A percentile compares a stretch with the other conserved stretches of the same genome.
These are phyloP conservation scores for Nemania abortiva DNA, from an alignment of 2,329 filamentous ascomycete genomes.

Conservation along the genomic window DNA sequence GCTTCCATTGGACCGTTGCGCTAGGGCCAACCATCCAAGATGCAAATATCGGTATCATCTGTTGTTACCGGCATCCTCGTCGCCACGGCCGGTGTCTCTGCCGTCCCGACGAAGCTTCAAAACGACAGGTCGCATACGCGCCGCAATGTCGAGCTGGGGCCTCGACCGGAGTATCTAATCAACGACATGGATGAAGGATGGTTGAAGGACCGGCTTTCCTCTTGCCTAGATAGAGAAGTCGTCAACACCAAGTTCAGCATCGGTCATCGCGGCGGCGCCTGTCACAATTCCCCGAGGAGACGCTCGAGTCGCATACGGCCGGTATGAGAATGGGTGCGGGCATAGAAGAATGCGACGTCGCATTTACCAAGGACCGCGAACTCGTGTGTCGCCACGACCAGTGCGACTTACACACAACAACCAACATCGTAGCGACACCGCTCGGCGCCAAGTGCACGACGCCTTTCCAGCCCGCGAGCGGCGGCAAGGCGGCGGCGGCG, in stretches of 20 bases:
- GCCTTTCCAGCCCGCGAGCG: conserved; percentile 69
- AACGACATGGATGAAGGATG: conserved; percentile 70
- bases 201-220: conserved; percentile 69
- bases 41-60: conserved; percentile 23
- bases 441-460: conserved; percentile 73
- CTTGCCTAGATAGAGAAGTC: conserved; percentile 68
- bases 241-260: conserved; percentile 68
- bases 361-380: conserved; percentile 72
- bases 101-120: conserved; percentile 13
- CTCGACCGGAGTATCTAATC: conserved; percentile 73
- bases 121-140: conserved; percentile 23
- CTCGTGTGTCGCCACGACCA: conserved; percentile 77
- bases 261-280: conserved; percentile 71
- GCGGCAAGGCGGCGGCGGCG: conserved; percentile 66
- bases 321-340: conserved; percentile 76
- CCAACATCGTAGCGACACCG: conserved; percentile 72
- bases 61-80: conserved; percentile 14
- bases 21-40: conserved; percentile 1
- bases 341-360: conserved; percentile 75
- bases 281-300: conserved; percentile 74
- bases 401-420: conserved; percentile 76
- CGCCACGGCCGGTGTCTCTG: conserved; percentile 11
- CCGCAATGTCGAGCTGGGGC: conserved; percentile 68
- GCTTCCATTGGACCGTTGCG: not conserved
- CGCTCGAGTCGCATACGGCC: conserved; percentile 68